These are phyloP conservation scores for Lentinula edodes DNA, from an alignment of 768 basidiomycete genomes.

Conservation along the genomic window DNA sequence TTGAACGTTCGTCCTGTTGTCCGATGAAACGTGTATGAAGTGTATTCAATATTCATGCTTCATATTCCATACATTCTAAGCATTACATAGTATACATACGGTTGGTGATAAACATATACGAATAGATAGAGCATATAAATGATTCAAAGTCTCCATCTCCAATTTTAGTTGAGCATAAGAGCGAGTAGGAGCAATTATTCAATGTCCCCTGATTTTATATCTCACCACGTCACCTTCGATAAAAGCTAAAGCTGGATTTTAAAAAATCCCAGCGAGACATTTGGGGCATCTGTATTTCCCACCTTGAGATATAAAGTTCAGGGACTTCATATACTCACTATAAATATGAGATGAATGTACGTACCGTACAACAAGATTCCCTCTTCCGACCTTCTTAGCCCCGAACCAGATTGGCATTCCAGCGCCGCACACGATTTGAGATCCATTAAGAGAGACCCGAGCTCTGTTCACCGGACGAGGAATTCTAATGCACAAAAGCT, in stretches of 20 bases:
- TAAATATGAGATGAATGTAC: slow-evolving; percentile 29
- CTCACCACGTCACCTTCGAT: neutral
- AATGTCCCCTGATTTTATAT: neutral
- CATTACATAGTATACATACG: neutral
- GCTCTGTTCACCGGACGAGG: slow-evolving; percentile 48
- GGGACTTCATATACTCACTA: neutral
- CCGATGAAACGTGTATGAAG: too few species aligned
- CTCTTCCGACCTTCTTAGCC: slow-evolving; percentile 47
- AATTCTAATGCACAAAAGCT: slow-evolving; percentile 43
- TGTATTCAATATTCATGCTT: neutral
- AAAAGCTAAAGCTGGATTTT: neutral
- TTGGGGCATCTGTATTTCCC: slow-evolving; percentile 3
- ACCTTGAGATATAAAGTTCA: neutral
- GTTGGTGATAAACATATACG: neutral
- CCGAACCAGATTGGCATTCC: slow-evolving; percentile 67
- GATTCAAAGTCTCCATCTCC: neutral
- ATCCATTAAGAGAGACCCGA: slow-evolving; percentile 31
- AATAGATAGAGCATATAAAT: neutral
- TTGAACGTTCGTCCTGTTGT: too few species aligned
- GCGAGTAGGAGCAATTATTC: neutral
- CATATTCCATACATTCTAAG: neutral
- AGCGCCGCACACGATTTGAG: slow-evolving; percentile 46
- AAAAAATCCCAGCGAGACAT: neutral
- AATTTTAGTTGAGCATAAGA: neutral
- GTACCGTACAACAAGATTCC: slow-evolving; percentile 61